Conservation (phyloP, 2,329 filamentous ascomycete genomes). For the Trichophyton equinum region DNA sequence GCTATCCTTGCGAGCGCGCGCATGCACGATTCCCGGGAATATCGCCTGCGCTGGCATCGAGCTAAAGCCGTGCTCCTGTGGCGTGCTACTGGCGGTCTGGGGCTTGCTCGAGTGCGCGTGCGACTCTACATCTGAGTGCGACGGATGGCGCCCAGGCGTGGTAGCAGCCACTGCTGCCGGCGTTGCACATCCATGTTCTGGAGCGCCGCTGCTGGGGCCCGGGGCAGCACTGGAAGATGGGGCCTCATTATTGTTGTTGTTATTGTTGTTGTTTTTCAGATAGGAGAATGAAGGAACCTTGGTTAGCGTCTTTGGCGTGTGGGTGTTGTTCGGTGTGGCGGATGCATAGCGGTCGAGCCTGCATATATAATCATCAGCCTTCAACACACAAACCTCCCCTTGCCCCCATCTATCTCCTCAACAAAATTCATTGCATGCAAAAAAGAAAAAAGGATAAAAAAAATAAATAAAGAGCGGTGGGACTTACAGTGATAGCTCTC, state of each 20-base stretch:
- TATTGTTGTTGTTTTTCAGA: background rate
- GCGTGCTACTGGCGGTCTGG: conserved; percentile 6
- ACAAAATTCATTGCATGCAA: background rate
- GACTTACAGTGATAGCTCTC: conserved; percentile 70
- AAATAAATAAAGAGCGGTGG: background rate
- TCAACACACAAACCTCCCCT: background rate
- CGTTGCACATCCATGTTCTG: background rate
- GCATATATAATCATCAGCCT: background rate
- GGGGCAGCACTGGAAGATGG: background rate
- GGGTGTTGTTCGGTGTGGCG: conserved; percentile 4
- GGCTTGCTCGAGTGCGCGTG: conserved; percentile 3
- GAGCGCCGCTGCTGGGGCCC: background rate
- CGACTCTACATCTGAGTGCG: conserved; percentile 9
- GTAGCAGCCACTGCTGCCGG: background rate
- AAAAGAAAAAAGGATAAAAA: background rate
- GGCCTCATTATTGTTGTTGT: background rate
- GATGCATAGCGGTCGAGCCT: conserved; percentile 22
- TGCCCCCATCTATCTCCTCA: background rate
- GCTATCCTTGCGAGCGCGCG: conserved; percentile 14
- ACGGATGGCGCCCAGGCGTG: background rate
- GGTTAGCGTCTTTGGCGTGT: conserved; percentile 8
- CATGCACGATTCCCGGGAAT: conserved; percentile 34
- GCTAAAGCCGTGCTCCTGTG: background rate
- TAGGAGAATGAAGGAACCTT: conserved; percentile 3
- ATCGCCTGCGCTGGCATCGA: conserved; percentile 27